Evolutionary conservation across 2,329 filamentous ascomycete genomes (phyloP).

Genomic region (Cryphonectria parasitica): DNA sequence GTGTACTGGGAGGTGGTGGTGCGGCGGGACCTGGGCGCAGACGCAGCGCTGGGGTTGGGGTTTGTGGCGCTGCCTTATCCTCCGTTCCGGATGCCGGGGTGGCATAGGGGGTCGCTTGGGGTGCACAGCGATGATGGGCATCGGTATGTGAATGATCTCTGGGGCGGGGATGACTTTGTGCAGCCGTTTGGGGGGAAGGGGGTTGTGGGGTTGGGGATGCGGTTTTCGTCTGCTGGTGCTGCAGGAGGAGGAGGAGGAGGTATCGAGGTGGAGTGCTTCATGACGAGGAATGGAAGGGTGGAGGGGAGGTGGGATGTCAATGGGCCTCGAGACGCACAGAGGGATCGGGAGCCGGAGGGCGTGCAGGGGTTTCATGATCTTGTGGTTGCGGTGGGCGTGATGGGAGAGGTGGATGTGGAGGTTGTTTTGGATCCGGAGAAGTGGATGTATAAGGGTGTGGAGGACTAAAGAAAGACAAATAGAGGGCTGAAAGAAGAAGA

Average conservation of each 20-base stretch:
- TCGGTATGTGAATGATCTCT: slow-evolving; percentile 74
- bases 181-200: slow-evolving; percentile 65
- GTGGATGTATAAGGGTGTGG: slow-evolving; percentile 56
- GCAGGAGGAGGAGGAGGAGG: too few relatives aligned
- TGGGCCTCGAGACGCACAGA: slow-evolving; percentile 69
- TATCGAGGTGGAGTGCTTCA: slow-evolving; percentile 64
- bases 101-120: slow-evolving; percentile 75
- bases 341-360: slow-evolving; percentile 66
- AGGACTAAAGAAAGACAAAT: background rate
- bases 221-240: slow-evolving; percentile 47
- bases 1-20: slow-evolving; percentile 73
- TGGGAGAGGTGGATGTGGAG: slow-evolving; percentile 12
- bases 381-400: slow-evolving; percentile 9
- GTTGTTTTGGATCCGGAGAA: slow-evolving; percentile 61
- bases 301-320: slow-evolving; percentile 72
- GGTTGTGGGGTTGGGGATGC: slow-evolving; percentile 74
- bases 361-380: slow-evolving; percentile 71
- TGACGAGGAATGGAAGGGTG: slow-evolving; percentile 67
- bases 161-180: slow-evolving; percentile 73
- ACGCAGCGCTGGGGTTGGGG: slow-evolving; percentile 61
- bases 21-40: slow-evolving; percentile 42
- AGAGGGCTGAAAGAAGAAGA: background rate
- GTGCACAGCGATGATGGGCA: slow-evolving; percentile 83
- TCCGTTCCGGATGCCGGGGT: slow-evolving; percentile 76
- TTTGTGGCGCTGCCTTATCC: slow-evolving; percentile 77